Conservation (phyloP, 2,329 filamentous ascomycete genomes). For the Fusarium bulbicola region DNA sequence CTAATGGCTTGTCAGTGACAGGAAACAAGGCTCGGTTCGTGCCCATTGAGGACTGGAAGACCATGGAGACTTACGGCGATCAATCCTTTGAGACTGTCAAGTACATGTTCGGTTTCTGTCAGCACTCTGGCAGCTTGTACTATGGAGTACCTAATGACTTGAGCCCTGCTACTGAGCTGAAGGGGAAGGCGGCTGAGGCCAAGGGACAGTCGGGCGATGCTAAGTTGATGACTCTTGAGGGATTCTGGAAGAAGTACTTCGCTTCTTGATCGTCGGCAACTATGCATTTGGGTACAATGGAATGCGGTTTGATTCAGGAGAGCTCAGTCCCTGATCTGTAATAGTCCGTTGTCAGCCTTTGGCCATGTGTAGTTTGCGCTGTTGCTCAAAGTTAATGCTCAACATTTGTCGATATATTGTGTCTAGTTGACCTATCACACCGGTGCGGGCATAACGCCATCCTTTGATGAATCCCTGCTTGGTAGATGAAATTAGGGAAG, state of each 20-base stretch:
- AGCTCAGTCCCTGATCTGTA: background rate
- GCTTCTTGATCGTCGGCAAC: background rate
- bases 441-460: too few relatives aligned
- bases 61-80: constrained; percentile 46
- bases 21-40: constrained; percentile 46
- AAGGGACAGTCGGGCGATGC: constrained; percentile 35
- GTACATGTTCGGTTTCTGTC: constrained; percentile 49
- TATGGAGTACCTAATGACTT: constrained; percentile 44
- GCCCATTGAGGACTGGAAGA: constrained; percentile 45
- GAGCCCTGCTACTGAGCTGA: constrained; percentile 41
- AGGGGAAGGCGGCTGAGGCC: constrained; percentile 41
- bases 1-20: constrained; percentile 38
- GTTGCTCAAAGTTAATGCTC: background rate
- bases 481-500: background rate
- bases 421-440: background rate
- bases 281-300: too few relatives aligned
- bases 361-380: background rate
- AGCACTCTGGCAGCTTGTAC: constrained; percentile 46
- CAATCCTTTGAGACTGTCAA: constrained; percentile 49
- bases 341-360: background rate
- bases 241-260: constrained; percentile 40
- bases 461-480: background rate
- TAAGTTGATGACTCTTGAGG: constrained; percentile 38
- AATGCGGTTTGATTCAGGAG: background rate
- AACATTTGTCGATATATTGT: background rate